Evolutionary conservation across 2,329 filamentous ascomycete genomes (phyloP).

Genomic region (Ophiosphaerella narmari): DNA sequence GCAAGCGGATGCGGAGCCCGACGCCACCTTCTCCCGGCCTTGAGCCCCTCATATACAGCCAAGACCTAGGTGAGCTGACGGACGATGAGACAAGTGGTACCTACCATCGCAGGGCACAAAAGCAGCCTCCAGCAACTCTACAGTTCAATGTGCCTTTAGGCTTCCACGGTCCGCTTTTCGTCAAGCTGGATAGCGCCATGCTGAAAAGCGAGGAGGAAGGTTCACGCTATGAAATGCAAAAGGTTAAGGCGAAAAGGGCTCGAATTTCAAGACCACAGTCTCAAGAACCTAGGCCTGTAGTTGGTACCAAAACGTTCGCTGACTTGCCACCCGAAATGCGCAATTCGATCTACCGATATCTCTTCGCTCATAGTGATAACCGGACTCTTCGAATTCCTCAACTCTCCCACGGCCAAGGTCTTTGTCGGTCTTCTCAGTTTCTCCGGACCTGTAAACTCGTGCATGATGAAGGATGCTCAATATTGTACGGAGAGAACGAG

Average conservation of each 20-base stretch:
- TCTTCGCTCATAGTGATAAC: constrained; percentile 42
- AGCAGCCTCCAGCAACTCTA: constrained; percentile 42
- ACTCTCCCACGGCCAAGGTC: constrained; percentile 8
- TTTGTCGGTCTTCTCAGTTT: constrained; percentile 51
- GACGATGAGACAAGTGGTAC: constrained; percentile 31
- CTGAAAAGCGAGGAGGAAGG: constrained; percentile 16
- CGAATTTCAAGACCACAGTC: not conserved
- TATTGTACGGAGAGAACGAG: constrained; percentile 57
- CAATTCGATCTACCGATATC: constrained; percentile 52
- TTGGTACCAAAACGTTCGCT: constrained; percentile 24
- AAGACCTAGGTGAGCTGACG: constrained; percentile 32
- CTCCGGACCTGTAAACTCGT: constrained; percentile 54
- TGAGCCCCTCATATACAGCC: constrained; percentile 37
- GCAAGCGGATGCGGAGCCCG: constrained; percentile 43
- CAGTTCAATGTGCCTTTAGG: constrained; percentile 54
- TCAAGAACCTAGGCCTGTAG: not conserved
- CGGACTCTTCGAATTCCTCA: constrained; percentile 41
- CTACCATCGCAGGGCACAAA: constrained; percentile 16
- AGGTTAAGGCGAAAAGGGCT: constrained; percentile 13
- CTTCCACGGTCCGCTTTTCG: constrained; percentile 51
- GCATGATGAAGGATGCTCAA: constrained; percentile 51
- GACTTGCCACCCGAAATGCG: constrained; percentile 50
- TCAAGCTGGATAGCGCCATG: constrained; percentile 46
- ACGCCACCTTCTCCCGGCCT: constrained; percentile 43
- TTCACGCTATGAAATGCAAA: constrained; percentile 21